Base-by-base conservation (phyloP, 352 stramenopile genomes). In the Pelagophyceae sp. region DNA sequence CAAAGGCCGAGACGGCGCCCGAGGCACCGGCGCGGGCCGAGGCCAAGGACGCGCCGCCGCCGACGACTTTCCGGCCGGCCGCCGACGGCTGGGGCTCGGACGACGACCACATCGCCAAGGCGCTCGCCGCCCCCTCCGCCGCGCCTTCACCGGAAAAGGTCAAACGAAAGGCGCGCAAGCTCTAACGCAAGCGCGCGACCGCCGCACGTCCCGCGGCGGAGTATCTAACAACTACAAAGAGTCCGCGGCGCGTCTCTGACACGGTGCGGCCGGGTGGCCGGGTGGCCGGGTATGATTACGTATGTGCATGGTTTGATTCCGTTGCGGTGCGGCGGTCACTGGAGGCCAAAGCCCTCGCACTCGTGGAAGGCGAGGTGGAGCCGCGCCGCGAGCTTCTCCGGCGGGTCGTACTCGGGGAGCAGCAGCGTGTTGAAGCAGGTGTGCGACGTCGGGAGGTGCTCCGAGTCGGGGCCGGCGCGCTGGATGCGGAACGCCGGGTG, bases 351-450 rank as follows among this genome's bases (percentile, higher is more conserved):
- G 3, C 90, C 90, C 83, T 92, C 85, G 77, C 83, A 91, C 83
- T 95, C 87, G 6, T 88, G 40, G 81, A 95, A 87, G 38, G 90
- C 88, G 67, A 84, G 74, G 2, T 87, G 77, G 11, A 93, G 78
- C 40, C 76, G 75, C 65, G 83, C 76, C 11, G 77, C 64, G 35
- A 95, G 76, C 80, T 93, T 94, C 0, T 88, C 82, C 76, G 85
- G 85, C 69, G 84, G 82, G 45, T 76, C 76, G 81, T 94, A 95
- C 76, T 93, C 88, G 29, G 90, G 88, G 31, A 92, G 83, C 63
- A 92, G 72, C 19, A 92, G 67, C 67, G 85, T 89, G 78, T 94
- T 94, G 81, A 95, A 95, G 77, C 90, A 95, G 27, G 89, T 94
- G 76, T 91, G 86, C 29, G 87, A 80, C 29, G 89, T 93, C 0